Percentiles rank a stretch among this genome's conserved stretches.
Conservation (phyloP, 176 grass and related monocot species). For the Urochloa ruziziensis region DNA sequence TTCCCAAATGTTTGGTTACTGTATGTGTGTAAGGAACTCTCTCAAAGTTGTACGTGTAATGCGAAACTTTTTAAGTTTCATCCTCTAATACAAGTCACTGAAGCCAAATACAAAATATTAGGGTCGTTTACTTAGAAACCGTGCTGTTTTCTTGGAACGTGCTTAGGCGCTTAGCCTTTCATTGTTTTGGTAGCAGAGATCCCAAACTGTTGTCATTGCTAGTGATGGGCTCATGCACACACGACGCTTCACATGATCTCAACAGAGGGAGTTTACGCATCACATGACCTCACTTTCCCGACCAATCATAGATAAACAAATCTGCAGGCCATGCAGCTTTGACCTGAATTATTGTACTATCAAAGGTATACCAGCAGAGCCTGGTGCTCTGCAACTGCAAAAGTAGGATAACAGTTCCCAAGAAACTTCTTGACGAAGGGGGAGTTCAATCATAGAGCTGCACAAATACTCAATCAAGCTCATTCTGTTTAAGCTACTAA, state of each 20-base stretch:
- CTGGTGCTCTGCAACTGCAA: conserved; percentile 27
- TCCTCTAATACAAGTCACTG: too few species aligned
- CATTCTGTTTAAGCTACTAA: neutral
- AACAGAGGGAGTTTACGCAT: neutral
- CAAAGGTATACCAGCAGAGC: conserved; percentile 30
- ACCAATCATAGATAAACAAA: conserved; percentile 25
- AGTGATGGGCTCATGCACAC: neutral
- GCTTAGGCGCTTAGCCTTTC: too few species aligned
- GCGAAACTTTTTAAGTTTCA: neutral
- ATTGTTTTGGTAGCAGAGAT: neutral
- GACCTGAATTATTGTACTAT: conserved; percentile 41
- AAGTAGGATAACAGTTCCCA: conserved; percentile 13
- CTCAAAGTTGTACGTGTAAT: neutral
- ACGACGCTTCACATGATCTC: conserved; percentile 11
- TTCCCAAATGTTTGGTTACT: too few species aligned
- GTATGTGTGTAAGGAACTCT: too few species aligned
- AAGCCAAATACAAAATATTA: neutral
- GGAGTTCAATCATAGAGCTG: conserved; percentile 32
- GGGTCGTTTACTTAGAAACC: neutral
- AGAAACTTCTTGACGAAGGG: conserved; percentile 22
- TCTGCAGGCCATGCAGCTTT: conserved; percentile 24
- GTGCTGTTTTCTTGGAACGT: neutral
- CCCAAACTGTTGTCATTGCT: neutral
- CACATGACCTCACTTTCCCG: conserved; percentile 8
- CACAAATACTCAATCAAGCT: neutral